Conservation (phyloP, 1,139 yeast species). For the Candida neerlandica region DNA sequence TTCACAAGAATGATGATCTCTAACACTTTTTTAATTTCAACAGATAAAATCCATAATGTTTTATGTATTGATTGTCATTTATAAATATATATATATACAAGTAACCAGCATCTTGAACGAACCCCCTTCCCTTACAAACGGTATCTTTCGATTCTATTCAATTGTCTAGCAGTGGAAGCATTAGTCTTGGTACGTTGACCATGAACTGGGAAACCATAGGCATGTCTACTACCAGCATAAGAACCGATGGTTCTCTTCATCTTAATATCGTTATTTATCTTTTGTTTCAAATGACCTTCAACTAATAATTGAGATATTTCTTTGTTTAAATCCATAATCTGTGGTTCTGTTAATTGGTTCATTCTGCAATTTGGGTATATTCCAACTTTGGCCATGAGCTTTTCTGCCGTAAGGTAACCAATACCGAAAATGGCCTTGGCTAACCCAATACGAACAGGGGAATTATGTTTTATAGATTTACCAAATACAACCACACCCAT, state of each 20-base stretch:
- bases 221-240: slow-evolving; percentile 88
- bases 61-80: background rate
- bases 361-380: slow-evolving; percentile 92
- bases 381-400: slow-evolving; percentile 84
- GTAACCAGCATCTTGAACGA: background rate
- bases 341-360: slow-evolving; percentile 90
- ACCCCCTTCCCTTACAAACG: slow-evolving; percentile 10
- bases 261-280: slow-evolving; percentile 76
- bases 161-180: slow-evolving; percentile 83
- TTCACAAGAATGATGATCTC: too few relatives aligned
- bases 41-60: background rate
- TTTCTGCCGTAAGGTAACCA: slow-evolving; percentile 73
- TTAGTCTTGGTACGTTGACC: slow-evolving; percentile 94
- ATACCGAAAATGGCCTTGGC: slow-evolving; percentile 85
- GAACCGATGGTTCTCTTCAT: slow-evolving; percentile 83
- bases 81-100: background rate
- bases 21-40: too few relatives aligned
- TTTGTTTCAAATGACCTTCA: slow-evolving; percentile 82
- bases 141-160: slow-evolving; percentile 73
- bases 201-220: slow-evolving; percentile 83
- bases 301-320: slow-evolving; percentile 82
- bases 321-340: slow-evolving; percentile 81
- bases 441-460: slow-evolving; percentile 62
- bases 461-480: slow-evolving; percentile 62
- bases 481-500: slow-evolving; percentile 83